phyloP scores from a whole-genome alignment of 306 rosid genomes.

The Acacia acuminata region DNA sequence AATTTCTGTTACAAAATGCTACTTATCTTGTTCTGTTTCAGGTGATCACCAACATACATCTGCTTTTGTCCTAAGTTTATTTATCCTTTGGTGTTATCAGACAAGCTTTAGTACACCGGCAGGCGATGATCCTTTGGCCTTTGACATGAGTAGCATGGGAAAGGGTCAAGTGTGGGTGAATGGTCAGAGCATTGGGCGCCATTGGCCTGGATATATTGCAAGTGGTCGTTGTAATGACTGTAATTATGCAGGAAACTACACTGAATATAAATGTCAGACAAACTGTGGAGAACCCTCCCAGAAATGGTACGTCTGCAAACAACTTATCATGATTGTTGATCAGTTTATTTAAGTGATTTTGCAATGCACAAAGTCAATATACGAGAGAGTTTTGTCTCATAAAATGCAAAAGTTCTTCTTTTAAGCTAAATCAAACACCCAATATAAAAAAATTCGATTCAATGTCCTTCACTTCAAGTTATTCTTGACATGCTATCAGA shows the following conservation, averaged over 20 bases:
- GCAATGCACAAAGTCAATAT: too few relatives aligned
- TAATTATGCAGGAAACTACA: conserved; percentile 73
- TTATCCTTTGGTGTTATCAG: conserved; percentile 44
- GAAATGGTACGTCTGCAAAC: conserved; percentile 66
- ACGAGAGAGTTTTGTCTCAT: too few relatives aligned
- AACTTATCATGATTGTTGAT: neutral
- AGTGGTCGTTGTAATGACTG: conserved; percentile 64
- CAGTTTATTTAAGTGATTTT: too few relatives aligned
- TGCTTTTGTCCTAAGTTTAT: conserved; percentile 1
- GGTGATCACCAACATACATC: conserved; percentile 9
- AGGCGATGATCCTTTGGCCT: conserved; percentile 80
- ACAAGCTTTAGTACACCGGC: conserved; percentile 68
- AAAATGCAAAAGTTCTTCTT: too few relatives aligned
- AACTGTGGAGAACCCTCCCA: conserved; percentile 86
- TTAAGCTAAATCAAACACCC: neutral
- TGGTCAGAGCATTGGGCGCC: conserved; percentile 91
- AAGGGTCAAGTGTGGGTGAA: conserved; percentile 93
- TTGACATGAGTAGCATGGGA: conserved; percentile 95
- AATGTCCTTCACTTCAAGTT: neutral
- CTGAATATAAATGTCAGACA: conserved; percentile 64
- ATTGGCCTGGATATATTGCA: conserved; percentile 82
- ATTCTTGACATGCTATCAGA: neutral
- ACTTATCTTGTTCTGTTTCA: neutral
- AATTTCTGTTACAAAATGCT: conserved; percentile 14
- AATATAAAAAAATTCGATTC: neutral